A percentile compares a stretch with the other conserved stretches of the same genome.
These are phyloP conservation scores for Pythium phragmiticola DNA, from an alignment of 352 stramenopile genomes.

Conservation along the genomic window DNA sequence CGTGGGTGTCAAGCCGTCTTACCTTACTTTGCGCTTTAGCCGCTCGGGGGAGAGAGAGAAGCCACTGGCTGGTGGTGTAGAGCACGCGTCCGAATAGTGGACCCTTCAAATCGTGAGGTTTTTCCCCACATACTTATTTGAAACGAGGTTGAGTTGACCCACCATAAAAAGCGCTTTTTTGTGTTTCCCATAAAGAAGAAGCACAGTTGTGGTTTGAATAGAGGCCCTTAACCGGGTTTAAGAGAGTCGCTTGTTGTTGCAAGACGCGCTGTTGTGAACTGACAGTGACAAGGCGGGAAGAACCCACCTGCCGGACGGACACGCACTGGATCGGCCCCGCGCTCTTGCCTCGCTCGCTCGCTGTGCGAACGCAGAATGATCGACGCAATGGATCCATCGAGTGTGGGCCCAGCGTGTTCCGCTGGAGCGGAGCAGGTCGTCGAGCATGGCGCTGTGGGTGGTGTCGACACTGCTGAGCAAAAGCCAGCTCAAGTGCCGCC, in stretches of 20 bases:
- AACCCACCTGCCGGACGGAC: slow-evolving; percentile 6
- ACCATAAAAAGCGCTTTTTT: slow-evolving; percentile 8
- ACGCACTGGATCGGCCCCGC: neutral
- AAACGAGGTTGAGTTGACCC: neutral
- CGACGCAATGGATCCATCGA: slow-evolving; percentile 14
- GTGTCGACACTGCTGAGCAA: neutral
- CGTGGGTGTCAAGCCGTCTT: slow-evolving; percentile 23
- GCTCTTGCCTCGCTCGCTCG: neutral
- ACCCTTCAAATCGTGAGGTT: slow-evolving; percentile 11
- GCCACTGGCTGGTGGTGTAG: slow-evolving; percentile 9
- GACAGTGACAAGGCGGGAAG: neutral
- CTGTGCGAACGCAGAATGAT: neutral
- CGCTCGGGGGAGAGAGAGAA: neutral
- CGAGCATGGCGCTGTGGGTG: neutral
- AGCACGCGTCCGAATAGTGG: slow-evolving; percentile 14
- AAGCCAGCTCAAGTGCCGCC: neutral
- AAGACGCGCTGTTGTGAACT: slow-evolving; percentile 1
- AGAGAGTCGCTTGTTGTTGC: neutral
- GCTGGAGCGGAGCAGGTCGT: neutral
- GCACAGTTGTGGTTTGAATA: neutral
- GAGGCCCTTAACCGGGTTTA: slow-evolving; percentile 15
- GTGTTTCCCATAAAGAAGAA: neutral
- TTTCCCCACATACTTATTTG: neutral
- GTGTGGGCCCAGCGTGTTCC: neutral
- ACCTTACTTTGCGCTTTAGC: slow-evolving; percentile 28